phyloP scores from a whole-genome alignment of 192 early-diverging fungal genomes.

The Linnemannia zychae region DNA sequence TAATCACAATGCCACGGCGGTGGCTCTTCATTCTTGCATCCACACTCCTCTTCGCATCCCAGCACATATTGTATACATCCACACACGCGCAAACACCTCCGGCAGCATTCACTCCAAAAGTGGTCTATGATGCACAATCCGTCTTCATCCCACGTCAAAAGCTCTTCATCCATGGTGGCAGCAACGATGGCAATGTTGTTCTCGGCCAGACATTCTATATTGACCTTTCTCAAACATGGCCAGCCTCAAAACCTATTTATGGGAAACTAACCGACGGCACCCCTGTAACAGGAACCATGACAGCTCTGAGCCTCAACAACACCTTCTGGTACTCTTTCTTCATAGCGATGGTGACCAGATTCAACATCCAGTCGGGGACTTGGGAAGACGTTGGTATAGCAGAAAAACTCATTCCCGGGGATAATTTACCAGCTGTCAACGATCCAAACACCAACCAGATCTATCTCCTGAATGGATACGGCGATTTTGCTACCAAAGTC shows the following conservation, averaged over 20 bases:
- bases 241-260: slow-evolving; percentile 9
- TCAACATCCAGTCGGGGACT: neutral
- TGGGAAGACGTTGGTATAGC: neutral
- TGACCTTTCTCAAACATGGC: slow-evolving; percentile 20
- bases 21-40: neutral
- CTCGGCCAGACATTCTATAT: slow-evolving; percentile 17
- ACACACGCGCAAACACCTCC: neutral
- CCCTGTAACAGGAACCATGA: neutral
- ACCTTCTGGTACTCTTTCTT: slow-evolving; percentile 1
- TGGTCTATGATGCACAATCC: neutral
- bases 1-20: neutral
- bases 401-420: too few species aligned
- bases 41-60: neutral
- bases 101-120: neutral
- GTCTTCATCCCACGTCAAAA: slow-evolving; percentile 13
- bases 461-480: neutral
- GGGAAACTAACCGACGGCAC: neutral
- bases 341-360: neutral
- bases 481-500: neutral
- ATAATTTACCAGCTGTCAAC: neutral
- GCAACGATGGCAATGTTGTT: neutral
- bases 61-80: neutral
- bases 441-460: neutral
- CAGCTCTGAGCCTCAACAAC: neutral
- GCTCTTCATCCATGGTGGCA: slow-evolving; percentile 19